Evolutionary conservation across 148 eudicot genomes (phyloP), one percentile per base, ranked within the genome.

Genomic region (Amaranthus hypochondriacus): DNA sequence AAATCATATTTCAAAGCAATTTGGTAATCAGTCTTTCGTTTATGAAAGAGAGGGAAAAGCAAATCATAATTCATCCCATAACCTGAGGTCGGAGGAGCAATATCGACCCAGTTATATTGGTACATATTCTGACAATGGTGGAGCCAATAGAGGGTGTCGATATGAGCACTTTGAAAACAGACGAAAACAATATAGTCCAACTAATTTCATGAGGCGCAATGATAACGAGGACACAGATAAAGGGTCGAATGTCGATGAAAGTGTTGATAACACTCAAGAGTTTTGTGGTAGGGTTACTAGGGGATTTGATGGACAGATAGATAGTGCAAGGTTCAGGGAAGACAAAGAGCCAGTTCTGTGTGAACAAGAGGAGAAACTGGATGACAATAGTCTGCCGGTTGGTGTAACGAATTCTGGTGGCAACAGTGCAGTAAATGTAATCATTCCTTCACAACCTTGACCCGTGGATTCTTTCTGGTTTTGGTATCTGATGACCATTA

Each of bases 41-140:
- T 70, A 61, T 66, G 79, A 73, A 43, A 79, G 71, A 68, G 81
- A 84, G 60, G 75, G 76, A 28, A 70, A 73, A 63, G 70, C 76
- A n/a, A 62, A 69, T 75, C 56, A 69, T 58, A 68, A 58, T 66
- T 68, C 81, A 9, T 62, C 84, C 48, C 73, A 69, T 67, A 68
- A 68, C 62, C 5, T 72, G 46, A 73, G 76, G 62, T 73, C 69
- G 39, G 77, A 56, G 66, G 82, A 79, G 62, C 84, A 72, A 6
- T 78, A 75, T 75, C 78, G 72, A 46, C 56, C 84, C 47, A 61
- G 53, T 60, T 72, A 66, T 55, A 14, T 60, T 12, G 77, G 80
- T 76, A 79, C 82, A 69, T 82, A 42, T 63, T n/a, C 66, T 68
- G 75, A 62, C 9, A 39, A 68, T 58, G 58, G 62, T 73, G 81